These are phyloP conservation scores for Phytophthora multivora DNA, from an alignment of 352 stramenopile species.

Conservation along the genomic window DNA sequence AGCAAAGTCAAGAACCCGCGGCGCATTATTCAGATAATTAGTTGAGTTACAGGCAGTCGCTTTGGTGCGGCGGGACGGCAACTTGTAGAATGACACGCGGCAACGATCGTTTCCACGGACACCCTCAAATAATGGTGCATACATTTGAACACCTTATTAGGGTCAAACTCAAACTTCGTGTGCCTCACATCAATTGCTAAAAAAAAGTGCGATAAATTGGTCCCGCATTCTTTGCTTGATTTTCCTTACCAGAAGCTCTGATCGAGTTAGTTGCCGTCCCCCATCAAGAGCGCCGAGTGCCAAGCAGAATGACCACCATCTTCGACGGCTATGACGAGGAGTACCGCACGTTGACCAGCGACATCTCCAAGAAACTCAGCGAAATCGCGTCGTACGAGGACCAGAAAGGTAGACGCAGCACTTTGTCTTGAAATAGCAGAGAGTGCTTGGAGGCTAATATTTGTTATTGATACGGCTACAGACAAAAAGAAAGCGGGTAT, in stretches of 20 bases:
- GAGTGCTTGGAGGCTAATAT: not conserved
- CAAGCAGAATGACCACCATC: conserved; percentile 80
- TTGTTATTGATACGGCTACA: conserved; percentile 25
- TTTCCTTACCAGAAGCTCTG: conserved; percentile 1
- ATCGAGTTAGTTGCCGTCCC: not conserved
- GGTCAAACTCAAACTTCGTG: not conserved
- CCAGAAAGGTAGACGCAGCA: conserved; percentile 52
- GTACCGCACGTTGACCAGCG: conserved; percentile 80
- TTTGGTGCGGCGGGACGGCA: conserved; percentile 1
- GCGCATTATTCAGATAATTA: conserved; percentile 41
- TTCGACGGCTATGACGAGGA: conserved; percentile 91
- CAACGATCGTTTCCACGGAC: conserved; percentile 13
- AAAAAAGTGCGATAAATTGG: conserved; percentile 24
- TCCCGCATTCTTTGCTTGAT: conserved; percentile 29
- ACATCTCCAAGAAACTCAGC: conserved; percentile 91
- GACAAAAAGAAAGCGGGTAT: conserved; percentile 90
- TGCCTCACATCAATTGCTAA: conserved; percentile 17
- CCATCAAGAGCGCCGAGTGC: not conserved
- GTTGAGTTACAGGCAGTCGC: not conserved
- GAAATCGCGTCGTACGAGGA: conserved; percentile 88
- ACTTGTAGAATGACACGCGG: conserved; percentile 36
- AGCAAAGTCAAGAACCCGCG: conserved; percentile 49
- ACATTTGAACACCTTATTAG: conserved; percentile 1
- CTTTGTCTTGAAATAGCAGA: not conserved
- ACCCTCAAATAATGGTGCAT: conserved; percentile 1